phyloP scores from a whole-genome alignment of 2,329 filamentous ascomycete species.

The Sporothrix mexicana region DNA sequence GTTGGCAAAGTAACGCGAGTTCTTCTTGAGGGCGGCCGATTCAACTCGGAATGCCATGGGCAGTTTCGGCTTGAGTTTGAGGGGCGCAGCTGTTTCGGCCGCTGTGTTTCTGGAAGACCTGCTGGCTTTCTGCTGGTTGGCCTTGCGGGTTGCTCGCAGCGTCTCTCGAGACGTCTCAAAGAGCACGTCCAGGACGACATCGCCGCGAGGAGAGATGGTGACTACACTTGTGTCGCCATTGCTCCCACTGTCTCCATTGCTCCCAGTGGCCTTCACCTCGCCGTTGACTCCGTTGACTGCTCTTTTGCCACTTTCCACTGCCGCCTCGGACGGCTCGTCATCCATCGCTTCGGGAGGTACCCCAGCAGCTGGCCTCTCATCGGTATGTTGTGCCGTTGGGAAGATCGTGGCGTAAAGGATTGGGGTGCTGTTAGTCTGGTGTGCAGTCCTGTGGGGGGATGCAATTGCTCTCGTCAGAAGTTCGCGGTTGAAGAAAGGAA shows the following conservation, averaged over 20 bases:
- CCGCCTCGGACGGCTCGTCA: conserved; percentile 38
- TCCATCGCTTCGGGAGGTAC: conserved; percentile 37
- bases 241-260: conserved; percentile 27
- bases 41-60: conserved; percentile 65
- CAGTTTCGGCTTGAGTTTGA: conserved; percentile 48
- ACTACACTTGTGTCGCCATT: conserved; percentile 46
- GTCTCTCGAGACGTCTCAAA: conserved; percentile 65
- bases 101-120: conserved; percentile 30
- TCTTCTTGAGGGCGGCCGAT: conserved; percentile 59
- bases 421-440: not conserved
- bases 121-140: not conserved
- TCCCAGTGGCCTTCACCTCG: conserved; percentile 31
- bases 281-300: conserved; percentile 2
- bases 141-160: conserved; percentile 50
- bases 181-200: conserved; percentile 69
- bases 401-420: not conserved
- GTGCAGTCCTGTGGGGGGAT: not conserved
- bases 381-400: too few relatives aligned
- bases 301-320: conserved; percentile 34
- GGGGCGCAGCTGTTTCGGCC: conserved; percentile 28
- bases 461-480: not conserved
- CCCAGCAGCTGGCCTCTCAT: conserved; percentile 30
- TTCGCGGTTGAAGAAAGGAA: not conserved
- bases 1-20: conserved; percentile 73
- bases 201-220: conserved; percentile 62